Evolutionary conservation across 2,329 filamentous ascomycete species (phyloP), one percentile per base, ranked within the genome.

Genomic region (Aphanocladium album): DNA sequence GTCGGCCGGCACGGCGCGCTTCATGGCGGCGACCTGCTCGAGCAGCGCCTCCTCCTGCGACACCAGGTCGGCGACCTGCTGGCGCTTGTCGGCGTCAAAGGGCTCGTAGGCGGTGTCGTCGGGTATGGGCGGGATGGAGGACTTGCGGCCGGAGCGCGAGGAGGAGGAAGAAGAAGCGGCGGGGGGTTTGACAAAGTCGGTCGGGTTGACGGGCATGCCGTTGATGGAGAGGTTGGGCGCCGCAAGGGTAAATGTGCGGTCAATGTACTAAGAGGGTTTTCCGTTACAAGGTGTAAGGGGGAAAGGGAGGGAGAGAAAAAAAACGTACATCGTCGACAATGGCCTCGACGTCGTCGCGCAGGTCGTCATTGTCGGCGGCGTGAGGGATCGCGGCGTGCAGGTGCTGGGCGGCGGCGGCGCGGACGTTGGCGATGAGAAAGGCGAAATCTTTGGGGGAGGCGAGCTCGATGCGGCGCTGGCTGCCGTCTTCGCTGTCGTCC

Each of bases 401-500:
- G 70, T 86, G 88, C 67, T 84, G 82, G 49, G 82, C 80, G 12
- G 89, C 89, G 60, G 87, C 86, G 72, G 81, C 81, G 69, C 86
- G 85, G 64, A 90, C 84, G 69, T 90, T 90, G 65, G 81, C 76
- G 67, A 89, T 81, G 30, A 93, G 82, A 74, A 87, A 90, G 60
- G 81, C 76, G 37, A 93, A 80, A 74, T 93, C 90, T 53, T 88
- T 85, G 46, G 86, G 83, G n/a, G 83, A 82, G 76, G 93, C 89
- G 56, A 93, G 84, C 76, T 93, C 90, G 72, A 93, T 89, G 76
- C 87, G 89, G 72, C 90, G 87, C 74, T 91, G 85, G n/a, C n/a
- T n/a, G 65, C 74, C 73, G 41, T 77, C 71, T 37, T 71, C 67
- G 64, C 72, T 71, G 51, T 54, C 51, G 33, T 60, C 59, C 51